Conservation (phyloP, 805 yeast genomes). For the Helenozyma rhizophorensis region DNA sequence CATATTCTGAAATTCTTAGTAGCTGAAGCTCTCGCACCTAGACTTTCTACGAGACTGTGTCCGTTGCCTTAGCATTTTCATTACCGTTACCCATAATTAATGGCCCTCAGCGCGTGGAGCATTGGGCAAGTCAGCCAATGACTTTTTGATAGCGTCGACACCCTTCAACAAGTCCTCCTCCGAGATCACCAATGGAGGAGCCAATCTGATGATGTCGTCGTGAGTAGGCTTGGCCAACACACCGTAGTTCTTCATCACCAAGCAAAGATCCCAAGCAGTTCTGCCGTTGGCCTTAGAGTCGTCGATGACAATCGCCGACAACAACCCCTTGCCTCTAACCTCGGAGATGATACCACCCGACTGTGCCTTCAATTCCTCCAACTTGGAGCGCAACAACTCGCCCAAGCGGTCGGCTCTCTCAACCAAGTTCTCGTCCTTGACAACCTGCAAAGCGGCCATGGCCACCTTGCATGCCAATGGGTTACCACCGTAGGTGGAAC, state of each 20-base stretch:
- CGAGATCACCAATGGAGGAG: slow-evolving; percentile 91
- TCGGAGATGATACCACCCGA: slow-evolving; percentile 52
- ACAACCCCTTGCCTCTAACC: slow-evolving; percentile 80
- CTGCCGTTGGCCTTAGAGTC: slow-evolving; percentile 78
- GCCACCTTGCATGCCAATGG: slow-evolving; percentile 92
- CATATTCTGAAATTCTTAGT: background rate
- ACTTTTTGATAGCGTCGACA: slow-evolving; percentile 62
- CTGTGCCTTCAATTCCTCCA: slow-evolving; percentile 48
- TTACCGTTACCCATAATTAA: too few species aligned
- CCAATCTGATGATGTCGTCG: slow-evolving; percentile 90
- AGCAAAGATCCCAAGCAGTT: slow-evolving; percentile 94
- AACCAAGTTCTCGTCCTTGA: slow-evolving; percentile 79
- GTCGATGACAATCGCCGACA: slow-evolving; percentile 90
- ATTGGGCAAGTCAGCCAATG: slow-evolving; percentile 53
- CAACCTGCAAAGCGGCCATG: slow-evolving; percentile 87
- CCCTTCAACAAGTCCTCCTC: slow-evolving; percentile 84
- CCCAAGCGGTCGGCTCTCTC: slow-evolving; percentile 76
- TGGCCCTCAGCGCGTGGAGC: slow-evolving; percentile 35
- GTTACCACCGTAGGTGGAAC: slow-evolving; percentile 97
- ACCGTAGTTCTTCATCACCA: slow-evolving; percentile 83
- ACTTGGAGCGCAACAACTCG: slow-evolving; percentile 56
- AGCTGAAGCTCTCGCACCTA: background rate
- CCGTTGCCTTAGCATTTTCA: too few species aligned
- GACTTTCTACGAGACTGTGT: too few species aligned
- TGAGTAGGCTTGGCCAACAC: slow-evolving; percentile 96